A percentile compares a stretch with the other conserved stretches of the same genome.
These are phyloP conservation scores for Pilasporangium apinafurcum DNA, from an alignment of 352 stramenopile species.

Conservation along the genomic window DNA sequence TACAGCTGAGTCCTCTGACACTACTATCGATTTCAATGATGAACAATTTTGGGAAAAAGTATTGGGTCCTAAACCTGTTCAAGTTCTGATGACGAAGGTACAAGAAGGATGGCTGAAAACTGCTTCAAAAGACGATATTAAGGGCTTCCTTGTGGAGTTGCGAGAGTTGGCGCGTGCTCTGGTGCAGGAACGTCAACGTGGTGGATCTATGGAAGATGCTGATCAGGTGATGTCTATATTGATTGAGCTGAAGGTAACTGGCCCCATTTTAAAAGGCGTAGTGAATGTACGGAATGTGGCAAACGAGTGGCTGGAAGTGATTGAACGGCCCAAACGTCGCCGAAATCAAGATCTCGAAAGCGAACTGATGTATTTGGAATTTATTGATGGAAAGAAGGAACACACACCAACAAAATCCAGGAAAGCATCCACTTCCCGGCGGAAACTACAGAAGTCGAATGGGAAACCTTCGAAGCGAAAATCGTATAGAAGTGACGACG, in stretches of 20 bases:
- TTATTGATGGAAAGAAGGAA: conserved; percentile 70
- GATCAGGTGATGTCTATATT: conserved; percentile 85
- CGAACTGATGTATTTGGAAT: conserved; percentile 83
- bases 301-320: conserved; percentile 80
- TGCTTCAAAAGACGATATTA: conserved; percentile 75
- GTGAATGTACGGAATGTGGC: conserved; percentile 76
- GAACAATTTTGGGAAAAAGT: conserved; percentile 91
- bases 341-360: conserved; percentile 80
- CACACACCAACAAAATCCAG: conserved; percentile 23
- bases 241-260: conserved; percentile 85
- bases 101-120: conserved; percentile 74
- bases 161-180: conserved; percentile 71
- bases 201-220: conserved; percentile 71
- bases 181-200: conserved; percentile 81
- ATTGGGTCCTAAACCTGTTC: conserved; percentile 76
- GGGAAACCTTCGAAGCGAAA: conserved; percentile 26
- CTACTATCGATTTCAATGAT: conserved; percentile 87
- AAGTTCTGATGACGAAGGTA: conserved; percentile 85
- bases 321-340: conserved; percentile 81
- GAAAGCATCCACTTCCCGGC: conserved; percentile 18
- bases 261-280: conserved; percentile 57
- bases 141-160: conserved; percentile 72
- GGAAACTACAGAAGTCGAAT: conserved; percentile 34
- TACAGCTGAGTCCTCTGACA: conserved; percentile 81
- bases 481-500: conserved; percentile 39